Percentiles rank a stretch among this genome's conserved stretches.
phyloP scores from a whole-genome alignment of 495 filamentous ascomycete species.

The Cenococcum geophilum region DNA sequence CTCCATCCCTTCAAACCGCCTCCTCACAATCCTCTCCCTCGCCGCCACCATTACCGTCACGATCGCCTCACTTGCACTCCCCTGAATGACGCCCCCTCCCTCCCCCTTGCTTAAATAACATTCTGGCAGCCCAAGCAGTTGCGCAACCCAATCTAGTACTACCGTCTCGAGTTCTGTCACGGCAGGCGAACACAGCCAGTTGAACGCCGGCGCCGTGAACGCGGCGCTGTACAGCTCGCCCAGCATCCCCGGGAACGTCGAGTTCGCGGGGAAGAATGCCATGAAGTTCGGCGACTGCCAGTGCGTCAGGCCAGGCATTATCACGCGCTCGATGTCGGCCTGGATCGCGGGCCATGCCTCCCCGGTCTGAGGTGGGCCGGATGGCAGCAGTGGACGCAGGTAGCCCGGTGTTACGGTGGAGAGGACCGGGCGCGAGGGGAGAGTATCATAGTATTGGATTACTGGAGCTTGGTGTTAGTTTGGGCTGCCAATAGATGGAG shows the following conservation, averaged over 20 bases:
- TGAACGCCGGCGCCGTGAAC: constrained; percentile 87
- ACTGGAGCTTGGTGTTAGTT: constrained; percentile 47
- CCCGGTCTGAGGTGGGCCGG: constrained; percentile 61
- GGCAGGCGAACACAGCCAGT: constrained; percentile 93
- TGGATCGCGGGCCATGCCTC: constrained; percentile 80
- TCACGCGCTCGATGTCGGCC: constrained; percentile 76
- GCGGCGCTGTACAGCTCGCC: constrained; percentile 89
- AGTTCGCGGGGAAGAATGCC: constrained; percentile 86
- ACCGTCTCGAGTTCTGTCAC: constrained; percentile 96
- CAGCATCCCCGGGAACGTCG: constrained; percentile 79
- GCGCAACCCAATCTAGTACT: constrained; percentile 86
- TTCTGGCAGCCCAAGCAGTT: constrained; percentile 62
- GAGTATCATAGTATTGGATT: constrained; percentile 71
- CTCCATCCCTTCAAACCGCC: constrained; percentile 22
- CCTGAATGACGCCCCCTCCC: constrained; percentile 92
- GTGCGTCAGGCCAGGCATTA: constrained; percentile 91
- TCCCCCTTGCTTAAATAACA: constrained; percentile 71
- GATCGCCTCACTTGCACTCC: constrained; percentile 83
- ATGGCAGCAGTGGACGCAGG: constrained; percentile 70
- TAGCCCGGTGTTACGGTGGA: constrained; percentile 82
- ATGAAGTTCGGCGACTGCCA: constrained; percentile 96
- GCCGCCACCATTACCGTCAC: constrained; percentile 85
- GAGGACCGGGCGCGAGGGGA: constrained; percentile 65
- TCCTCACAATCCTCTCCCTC: constrained; percentile 54
- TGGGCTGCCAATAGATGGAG: constrained; percentile 6